Base-by-base conservation (phyloP, 768 basidiomycete species). In the Russula lepida region DNA sequence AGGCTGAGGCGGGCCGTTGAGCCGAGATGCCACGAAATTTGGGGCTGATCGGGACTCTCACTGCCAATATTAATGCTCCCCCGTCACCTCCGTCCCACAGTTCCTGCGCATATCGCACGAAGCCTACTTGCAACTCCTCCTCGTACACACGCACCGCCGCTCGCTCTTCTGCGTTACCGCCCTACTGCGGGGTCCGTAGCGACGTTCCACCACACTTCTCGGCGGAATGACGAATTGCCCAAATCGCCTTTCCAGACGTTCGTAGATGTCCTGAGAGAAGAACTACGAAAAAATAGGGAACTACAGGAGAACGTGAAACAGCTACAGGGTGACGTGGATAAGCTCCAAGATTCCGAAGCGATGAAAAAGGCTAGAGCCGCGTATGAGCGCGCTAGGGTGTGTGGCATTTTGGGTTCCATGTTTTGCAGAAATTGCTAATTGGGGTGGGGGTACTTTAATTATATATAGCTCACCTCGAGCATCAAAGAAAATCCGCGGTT, bases 171-270 rank as follows among this genome's bases (percentile, higher is more conserved):
- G 41, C 76, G 77, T 57, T 70, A 72, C 68, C 69, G 49, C 15
- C 54, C 66, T 3, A 17, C 46, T 28, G 41, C 63, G n/a, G 64
- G 63, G 35, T 25, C 48, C 39, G 44, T 65, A 46, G 55, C 66
- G 43, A 44, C 65, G 6, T 88, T 90, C 69, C 88, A 89, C 69
- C 80, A 88, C 30, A 86, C 89, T 30, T 75, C 86, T 41, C 76
- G 79, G 47, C 77, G 79, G 32, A 77, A 72, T 44, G 75, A 85
- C 65, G 89, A 92, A 67, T 72, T 81, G 4, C 89, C 89, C 4
- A 92, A 90, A 71, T 97, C 93, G 4, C 97, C 97, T 0, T 98
- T 97, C 70, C 88, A 91, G 73, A 93, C 93, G 2, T 99, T 99
- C 66, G 93, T 98, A 8, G 90, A 98, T 35, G 93, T 95, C 21